Evolutionary conservation across 2,329 filamentous ascomycete species (phyloP).

Genomic region (Phialocephala subalpina): DNA sequence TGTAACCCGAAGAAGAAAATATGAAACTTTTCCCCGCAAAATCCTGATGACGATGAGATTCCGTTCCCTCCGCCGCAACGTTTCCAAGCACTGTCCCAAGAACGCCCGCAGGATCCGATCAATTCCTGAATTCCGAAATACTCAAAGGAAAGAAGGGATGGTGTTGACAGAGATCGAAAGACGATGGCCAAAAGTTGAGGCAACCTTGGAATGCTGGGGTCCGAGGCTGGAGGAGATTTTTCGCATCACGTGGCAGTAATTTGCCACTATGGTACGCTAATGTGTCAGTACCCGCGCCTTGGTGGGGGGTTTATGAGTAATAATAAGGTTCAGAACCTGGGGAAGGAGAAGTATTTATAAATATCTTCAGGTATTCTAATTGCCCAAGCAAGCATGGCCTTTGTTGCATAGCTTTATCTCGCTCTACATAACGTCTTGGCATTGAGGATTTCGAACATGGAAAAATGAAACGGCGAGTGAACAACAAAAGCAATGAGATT

Average conservation of each 20-base stretch:
- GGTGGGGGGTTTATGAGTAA: neutral
- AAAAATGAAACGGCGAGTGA: too few relatives aligned
- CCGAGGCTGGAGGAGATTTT: conserved; percentile 1
- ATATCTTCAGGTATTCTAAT: neutral
- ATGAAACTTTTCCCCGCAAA: conserved; percentile 13
- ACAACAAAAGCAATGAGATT: too few relatives aligned
- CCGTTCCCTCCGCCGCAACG: neutral
- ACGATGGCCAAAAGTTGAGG: neutral
- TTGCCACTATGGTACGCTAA: conserved; percentile 6
- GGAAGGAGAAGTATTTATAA: neutral
- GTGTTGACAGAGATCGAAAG: neutral
- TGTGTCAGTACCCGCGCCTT: neutral
- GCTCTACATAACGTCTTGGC: too few relatives aligned
- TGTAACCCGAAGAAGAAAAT: neutral
- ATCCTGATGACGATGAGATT: neutral
- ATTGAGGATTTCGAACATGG: too few relatives aligned
- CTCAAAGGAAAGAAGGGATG: neutral
- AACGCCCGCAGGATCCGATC: neutral
- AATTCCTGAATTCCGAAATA: neutral
- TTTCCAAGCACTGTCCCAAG: neutral
- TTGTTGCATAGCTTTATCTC: too few relatives aligned
- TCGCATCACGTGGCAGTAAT: neutral
- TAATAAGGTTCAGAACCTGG: neutral
- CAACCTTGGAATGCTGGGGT: neutral
- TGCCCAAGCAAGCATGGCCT: too few relatives aligned